These are phyloP conservation scores for Neocatenulostroma microsporum DNA, from an alignment of 2,329 filamentous ascomycete genomes.

Conservation along the genomic window DNA sequence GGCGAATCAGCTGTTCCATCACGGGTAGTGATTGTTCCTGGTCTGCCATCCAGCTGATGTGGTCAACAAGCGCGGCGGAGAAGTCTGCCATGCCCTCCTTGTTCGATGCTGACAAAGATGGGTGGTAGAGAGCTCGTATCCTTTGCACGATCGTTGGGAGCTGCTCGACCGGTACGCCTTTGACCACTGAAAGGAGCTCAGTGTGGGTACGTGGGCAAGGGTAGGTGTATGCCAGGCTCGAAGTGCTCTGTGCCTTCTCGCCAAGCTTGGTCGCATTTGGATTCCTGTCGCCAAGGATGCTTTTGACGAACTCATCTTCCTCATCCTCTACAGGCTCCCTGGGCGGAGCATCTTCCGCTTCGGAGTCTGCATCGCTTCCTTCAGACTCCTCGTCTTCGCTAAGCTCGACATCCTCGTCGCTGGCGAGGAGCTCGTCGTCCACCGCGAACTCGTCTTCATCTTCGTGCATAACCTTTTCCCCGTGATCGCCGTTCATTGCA, in stretches of 20 bases:
- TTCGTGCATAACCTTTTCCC: slow-evolving; percentile 59
- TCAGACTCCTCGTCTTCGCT: slow-evolving; percentile 14
- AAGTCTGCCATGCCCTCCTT: slow-evolving; percentile 73
- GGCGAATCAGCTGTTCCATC: slow-evolving; percentile 73
- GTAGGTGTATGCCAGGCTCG: slow-evolving; percentile 67
- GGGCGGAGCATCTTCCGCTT: slow-evolving; percentile 26
- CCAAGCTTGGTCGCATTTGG: neutral
- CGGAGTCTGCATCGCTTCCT: slow-evolving; percentile 13
- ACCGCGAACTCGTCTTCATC: slow-evolving; percentile 93
- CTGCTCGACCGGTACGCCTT: slow-evolving; percentile 54
- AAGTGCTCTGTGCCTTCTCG: neutral
- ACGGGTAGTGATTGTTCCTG: slow-evolving; percentile 51
- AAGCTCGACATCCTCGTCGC: slow-evolving; percentile 53
- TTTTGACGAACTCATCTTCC: slow-evolving; percentile 42
- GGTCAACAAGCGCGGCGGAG: slow-evolving; percentile 57
- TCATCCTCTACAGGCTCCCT: slow-evolving; percentile 31
- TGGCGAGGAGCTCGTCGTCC: slow-evolving; percentile 81
- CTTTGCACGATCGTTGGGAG: slow-evolving; percentile 75
- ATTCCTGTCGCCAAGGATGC: slow-evolving; percentile 32
- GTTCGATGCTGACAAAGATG: slow-evolving; percentile 75
- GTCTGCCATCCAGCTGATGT: slow-evolving; percentile 52
- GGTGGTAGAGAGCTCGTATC: slow-evolving; percentile 86
- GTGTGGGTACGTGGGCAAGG: slow-evolving; percentile 71
- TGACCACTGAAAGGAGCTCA: slow-evolving; percentile 61
- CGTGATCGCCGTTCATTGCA: slow-evolving; percentile 23